Percentiles rank a stretch among this genome's conserved stretches.
These are phyloP conservation scores for Trametes cubensis DNA, from an alignment of 768 basidiomycete genomes.

Conservation along the genomic window DNA sequence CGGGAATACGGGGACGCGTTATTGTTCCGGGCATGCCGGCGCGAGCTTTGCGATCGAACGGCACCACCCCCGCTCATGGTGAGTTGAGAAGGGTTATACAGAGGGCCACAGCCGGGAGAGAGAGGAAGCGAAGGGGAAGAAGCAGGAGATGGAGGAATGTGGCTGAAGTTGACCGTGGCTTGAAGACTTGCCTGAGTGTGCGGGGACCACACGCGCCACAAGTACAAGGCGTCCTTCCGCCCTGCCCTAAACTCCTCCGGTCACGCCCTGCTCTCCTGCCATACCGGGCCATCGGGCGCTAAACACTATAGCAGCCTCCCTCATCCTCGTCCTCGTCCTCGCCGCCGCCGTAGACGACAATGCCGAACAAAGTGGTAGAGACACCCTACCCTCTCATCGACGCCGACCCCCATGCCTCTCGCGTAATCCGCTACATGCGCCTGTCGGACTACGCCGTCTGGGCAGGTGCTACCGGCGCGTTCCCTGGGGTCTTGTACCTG, in stretches of 20 bases:
- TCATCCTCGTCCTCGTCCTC: constrained; percentile 24
- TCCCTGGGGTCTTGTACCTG: constrained; percentile 77
- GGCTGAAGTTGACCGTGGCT: constrained; percentile 10
- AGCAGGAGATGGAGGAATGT: constrained; percentile 3
- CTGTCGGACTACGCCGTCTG: constrained; percentile 85
- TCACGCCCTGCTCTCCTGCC: constrained; percentile 22
- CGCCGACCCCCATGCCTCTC: constrained; percentile 83
- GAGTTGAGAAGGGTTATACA: not conserved
- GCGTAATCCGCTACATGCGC: constrained; percentile 89
- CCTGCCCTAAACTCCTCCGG: constrained; percentile 24
- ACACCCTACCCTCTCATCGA: constrained; percentile 92
- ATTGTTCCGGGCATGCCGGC: constrained; percentile 22
- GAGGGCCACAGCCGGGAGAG: not conserved
- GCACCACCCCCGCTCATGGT: constrained; percentile 24
- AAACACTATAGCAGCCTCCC: constrained; percentile 13
- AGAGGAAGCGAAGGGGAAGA: not conserved
- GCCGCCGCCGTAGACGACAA: constrained; percentile 34
- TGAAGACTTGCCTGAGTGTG: constrained; percentile 9
- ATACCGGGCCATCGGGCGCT: constrained; percentile 8
- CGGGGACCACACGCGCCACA: constrained; percentile 17
- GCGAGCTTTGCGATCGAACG: constrained; percentile 12
- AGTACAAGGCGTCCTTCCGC: not conserved
- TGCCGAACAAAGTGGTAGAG: constrained; percentile 56
- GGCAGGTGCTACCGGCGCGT: constrained; percentile 78
- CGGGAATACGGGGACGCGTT: constrained; percentile 61